Evolutionary conservation across 2,329 filamentous ascomycete genomes (phyloP).

Genomic region (Cytospora mali): DNA sequence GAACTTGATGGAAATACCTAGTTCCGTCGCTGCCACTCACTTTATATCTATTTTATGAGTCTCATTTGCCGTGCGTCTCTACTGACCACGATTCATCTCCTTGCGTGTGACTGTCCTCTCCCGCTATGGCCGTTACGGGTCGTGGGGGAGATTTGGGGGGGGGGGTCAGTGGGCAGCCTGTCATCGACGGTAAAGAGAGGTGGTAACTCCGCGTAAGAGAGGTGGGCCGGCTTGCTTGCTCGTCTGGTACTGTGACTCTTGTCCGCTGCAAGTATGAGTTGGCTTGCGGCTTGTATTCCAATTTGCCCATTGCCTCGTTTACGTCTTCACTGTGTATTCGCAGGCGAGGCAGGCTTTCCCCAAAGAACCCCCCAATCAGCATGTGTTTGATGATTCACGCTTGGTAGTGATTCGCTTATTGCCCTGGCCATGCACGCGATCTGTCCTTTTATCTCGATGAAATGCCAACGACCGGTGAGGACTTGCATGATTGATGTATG

Average conservation of each 20-base stretch:
- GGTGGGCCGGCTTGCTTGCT: constrained; percentile 27
- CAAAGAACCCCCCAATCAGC: not conserved
- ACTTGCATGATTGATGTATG: constrained; percentile 1
- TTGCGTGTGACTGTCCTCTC: not conserved
- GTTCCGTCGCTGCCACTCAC: constrained; percentile 2
- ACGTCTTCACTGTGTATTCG: not conserved
- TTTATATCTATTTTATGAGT: constrained; percentile 6
- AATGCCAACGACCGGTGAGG: constrained; percentile 7
- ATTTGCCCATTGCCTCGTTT: constrained; percentile 17
- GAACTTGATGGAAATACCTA: constrained; percentile 12
- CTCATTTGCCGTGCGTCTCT: constrained; percentile 6
- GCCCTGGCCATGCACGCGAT: constrained; percentile 2
- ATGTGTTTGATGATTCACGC: constrained; percentile 10
- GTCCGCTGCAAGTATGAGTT: constrained; percentile 30
- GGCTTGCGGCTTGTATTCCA: constrained; percentile 24
- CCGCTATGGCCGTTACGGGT: not conserved
- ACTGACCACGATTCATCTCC: not conserved
- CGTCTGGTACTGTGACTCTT: constrained; percentile 30
- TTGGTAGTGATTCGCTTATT: constrained; percentile 20
- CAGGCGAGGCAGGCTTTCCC: not conserved
- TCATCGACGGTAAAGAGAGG: not conserved
- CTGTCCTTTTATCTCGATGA: constrained; percentile 1
- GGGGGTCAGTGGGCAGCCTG: not conserved
- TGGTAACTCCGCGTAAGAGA: constrained; percentile 19
- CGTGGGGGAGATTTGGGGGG: not conserved